phyloP scores from a whole-genome alignment of 139 green algal species.

The Chlamydomonas sphaeroides region DNA sequence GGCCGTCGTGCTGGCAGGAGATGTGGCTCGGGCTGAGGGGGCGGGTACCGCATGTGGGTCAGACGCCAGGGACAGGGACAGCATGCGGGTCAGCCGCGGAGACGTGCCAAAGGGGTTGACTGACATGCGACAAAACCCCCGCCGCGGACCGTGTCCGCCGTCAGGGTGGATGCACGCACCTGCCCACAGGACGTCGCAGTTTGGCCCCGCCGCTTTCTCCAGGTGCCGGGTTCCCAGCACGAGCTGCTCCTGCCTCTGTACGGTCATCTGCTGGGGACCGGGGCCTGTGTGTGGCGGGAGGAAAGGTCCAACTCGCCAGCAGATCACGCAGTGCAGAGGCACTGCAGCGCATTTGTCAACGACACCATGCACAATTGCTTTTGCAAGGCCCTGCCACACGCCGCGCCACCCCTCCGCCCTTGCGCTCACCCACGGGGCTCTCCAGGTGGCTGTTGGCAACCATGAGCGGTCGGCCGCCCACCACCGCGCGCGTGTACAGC shows the following conservation, averaged over 20 bases:
- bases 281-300: no score
- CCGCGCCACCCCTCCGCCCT: no score
- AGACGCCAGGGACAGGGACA: no score
- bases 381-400: no score
- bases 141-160: background rate
- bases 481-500: slow-evolving; percentile 5
- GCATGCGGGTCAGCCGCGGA: no score
- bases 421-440: slow-evolving; percentile 58
- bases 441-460: slow-evolving; percentile 71
- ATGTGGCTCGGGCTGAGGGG: background rate
- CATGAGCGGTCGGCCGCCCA: slow-evolving; percentile 38
- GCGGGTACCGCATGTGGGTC: no score
- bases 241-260: slow-evolving; percentile 41
- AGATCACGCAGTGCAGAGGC: no score
- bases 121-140: background rate
- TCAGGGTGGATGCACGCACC: background rate
- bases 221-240: background rate
- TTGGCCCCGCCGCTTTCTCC: slow-evolving; percentile 5
- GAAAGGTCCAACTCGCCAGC: no score
- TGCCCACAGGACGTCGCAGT: background rate
- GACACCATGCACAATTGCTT: no score
- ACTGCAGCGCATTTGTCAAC: no score
- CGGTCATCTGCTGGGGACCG: slow-evolving; percentile 33
- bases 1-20: background rate
- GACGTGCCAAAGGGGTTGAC: background rate